Evolutionary conservation across 2,329 filamentous ascomycete genomes (phyloP), one percentile per base, ranked within the genome.

Genomic region (Pestalotiopsis sp.): DNA sequence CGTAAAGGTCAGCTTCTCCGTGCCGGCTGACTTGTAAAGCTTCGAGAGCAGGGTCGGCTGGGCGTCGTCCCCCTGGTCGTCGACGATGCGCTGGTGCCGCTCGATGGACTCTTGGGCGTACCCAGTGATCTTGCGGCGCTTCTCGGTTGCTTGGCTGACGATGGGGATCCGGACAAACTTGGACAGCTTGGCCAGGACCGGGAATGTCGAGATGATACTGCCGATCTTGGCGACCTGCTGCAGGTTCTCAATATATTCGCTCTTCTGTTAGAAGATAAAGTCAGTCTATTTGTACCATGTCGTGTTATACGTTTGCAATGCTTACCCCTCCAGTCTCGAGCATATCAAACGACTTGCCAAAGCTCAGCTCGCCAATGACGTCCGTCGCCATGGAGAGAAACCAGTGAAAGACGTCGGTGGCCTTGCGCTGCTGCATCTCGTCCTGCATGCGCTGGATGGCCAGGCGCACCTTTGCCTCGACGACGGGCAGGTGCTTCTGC

Each of bases 341-440:
- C 77, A 84, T 83, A 0, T 76, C 74, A 67, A 88, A 88, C 0
- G 84, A 84, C n/a, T 87, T 81, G 0, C 86, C 86, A 73, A 89
- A 89, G 1, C 78, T 82, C 5, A 89, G 73, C 64, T 87, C 80
- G 0, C 81, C 84, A 63, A 88, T 85, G 0, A 86, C 75, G 71
- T 89, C 87, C 0, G 85, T 86, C 0, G 85, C 76, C 79, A 87
- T 82, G 65, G 86, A 86, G 5, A 82, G 73, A 77, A 80, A 85
- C 86, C 86, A 89, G 67, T 86, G 86, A 67, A 81, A 79, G 0
- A 88, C 74, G 68, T 89, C 85, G 2, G 69, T 67, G 4, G 55
- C 70, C 0, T 81, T 82, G 5, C 73, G 73, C 0, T 67, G 63
- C 20, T 75, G 67, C 68, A 81, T 79, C 61, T 88, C 85, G n/a